A percentile compares a stretch with the other conserved stretches of the same genome.
Evolutionary conservation across 176 grass and related monocot genomes (phyloP).

Genomic region (Oryza brachyantha): DNA sequence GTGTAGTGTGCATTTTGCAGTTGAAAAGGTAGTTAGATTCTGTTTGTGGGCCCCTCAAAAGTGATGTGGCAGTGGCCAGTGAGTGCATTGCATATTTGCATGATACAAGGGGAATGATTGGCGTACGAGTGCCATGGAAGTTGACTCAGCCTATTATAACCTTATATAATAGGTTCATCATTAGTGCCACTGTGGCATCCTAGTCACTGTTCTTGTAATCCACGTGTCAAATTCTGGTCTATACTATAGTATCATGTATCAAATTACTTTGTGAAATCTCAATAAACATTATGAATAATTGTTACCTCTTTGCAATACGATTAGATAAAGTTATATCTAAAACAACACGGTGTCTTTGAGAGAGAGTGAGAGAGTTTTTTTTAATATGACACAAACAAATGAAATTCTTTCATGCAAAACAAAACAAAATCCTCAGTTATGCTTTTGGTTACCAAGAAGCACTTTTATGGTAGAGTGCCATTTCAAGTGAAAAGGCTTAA

Average conservation of each 20-base stretch:
- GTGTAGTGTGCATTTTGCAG: conserved; percentile 25
- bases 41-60: not conserved
- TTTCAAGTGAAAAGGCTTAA: conserved; percentile 4
- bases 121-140: conserved; percentile 27
- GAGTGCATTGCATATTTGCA: conserved; percentile 9
- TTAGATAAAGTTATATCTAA: not conserved
- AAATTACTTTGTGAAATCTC: not conserved
- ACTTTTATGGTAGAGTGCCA: not conserved
- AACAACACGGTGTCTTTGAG: no score
- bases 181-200: not conserved
- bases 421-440: conserved; percentile 28
- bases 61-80: conserved; percentile 16
- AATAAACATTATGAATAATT: not conserved
- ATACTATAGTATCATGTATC: not conserved
- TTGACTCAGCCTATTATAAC: conserved; percentile 22
- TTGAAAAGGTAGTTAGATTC: conserved; percentile 23
- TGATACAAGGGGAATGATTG: conserved; percentile 3
- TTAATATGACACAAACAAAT: not conserved
- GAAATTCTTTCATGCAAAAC: not conserved
- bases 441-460: conserved; percentile 4
- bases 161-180: not conserved
- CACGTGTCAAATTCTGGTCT: not conserved
- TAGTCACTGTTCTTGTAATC: not conserved
- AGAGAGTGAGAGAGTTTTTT: not conserved
- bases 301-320: not conserved